phyloP scores from a whole-genome alignment of 2,329 filamentous ascomycete genomes.

The Curvularia hawaiiensis region DNA sequence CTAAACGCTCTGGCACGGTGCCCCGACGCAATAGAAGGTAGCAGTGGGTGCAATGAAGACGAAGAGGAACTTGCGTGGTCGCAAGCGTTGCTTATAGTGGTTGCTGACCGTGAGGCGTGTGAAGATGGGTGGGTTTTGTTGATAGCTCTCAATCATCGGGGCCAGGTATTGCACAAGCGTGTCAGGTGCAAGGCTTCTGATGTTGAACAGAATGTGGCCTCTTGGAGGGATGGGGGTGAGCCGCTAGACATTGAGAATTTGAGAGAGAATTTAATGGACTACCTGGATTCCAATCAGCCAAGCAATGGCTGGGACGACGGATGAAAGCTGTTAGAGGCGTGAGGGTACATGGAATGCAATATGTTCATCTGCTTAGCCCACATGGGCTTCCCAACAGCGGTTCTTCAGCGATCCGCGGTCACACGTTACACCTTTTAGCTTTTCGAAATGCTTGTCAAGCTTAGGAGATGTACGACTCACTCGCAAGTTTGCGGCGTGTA shows the following conservation, averaged over 20 bases:
- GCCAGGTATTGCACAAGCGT: conserved; percentile 4
- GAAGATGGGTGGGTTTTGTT: conserved; percentile 8
- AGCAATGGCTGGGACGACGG: conserved; percentile 8
- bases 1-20: conserved; percentile 4
- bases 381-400: too few relatives aligned
- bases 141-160: neutral
- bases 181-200: neutral
- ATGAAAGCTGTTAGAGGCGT: neutral
- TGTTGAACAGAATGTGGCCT: neutral
- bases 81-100: conserved; percentile 2
- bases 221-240: neutral
- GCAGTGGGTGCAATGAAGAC: neutral
- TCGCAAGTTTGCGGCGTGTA: too few relatives aligned
- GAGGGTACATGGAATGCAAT: too few relatives aligned
- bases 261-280: neutral
- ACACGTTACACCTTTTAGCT: too few relatives aligned
- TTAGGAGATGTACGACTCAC: too few relatives aligned
- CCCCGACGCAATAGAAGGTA: conserved; percentile 2
- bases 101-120: conserved; percentile 4
- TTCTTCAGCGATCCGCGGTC: too few relatives aligned
- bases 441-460: too few relatives aligned
- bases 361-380: too few relatives aligned
- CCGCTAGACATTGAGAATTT: neutral
- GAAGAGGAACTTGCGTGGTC: neutral
- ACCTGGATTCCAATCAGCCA: neutral